phyloP scores from a whole-genome alignment of 176 grass and related monocot species.

The Cenchrus purpureus region DNA sequence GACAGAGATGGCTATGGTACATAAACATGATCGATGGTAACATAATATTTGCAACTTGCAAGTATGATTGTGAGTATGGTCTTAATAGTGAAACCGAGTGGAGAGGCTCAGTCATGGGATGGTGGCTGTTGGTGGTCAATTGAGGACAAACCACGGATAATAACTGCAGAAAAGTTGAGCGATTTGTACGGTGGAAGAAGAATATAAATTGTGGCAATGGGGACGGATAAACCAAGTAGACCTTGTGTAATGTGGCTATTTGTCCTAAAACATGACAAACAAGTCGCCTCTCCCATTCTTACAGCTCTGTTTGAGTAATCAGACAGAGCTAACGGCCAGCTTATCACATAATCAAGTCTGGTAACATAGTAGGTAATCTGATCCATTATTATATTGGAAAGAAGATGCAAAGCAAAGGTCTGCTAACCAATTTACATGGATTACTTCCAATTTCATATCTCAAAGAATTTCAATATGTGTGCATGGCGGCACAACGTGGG shows the following conservation, averaged over 20 bases:
- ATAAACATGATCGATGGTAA: background rate
- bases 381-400: conserved; percentile 32
- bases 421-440: conserved; percentile 25
- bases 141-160: conserved; percentile 11
- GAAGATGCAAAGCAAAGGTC: background rate
- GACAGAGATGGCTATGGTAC: background rate
- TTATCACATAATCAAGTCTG: conserved; percentile 12
- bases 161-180: background rate
- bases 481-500: background rate
- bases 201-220: background rate
- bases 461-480: background rate
- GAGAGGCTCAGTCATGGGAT: conserved; percentile 16
- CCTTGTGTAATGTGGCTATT: conserved; percentile 28
- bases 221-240: conserved; percentile 24
- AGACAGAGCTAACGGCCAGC: background rate
- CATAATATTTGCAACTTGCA: background rate
- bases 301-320: conserved; percentile 2
- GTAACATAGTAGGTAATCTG: conserved; percentile 38
- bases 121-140: conserved; percentile 24
- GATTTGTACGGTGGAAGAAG: conserved; percentile 14
- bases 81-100: conserved; percentile 2
- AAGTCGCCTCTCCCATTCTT: background rate
- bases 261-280: conserved; percentile 25
- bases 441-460: background rate
- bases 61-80: conserved; percentile 19